Evolutionary conservation across 2,329 filamentous ascomycete species (phyloP).

Genomic region (Truncatella angustata): DNA sequence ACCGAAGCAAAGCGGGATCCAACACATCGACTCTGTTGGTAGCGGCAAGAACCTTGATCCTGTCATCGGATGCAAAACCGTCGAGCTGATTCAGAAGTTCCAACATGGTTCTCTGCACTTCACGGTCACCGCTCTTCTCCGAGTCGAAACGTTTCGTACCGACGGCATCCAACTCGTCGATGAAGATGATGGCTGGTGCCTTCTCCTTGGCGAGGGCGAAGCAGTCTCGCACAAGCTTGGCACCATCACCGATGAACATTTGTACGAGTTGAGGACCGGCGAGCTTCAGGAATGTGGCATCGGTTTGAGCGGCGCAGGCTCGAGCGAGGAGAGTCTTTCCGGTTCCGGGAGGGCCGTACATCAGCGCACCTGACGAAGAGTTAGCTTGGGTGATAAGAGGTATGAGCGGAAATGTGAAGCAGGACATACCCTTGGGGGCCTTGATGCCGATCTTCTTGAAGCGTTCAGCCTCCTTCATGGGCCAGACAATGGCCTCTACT

Average conservation of each 20-base stretch:
- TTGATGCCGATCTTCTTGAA: constrained; percentile 99
- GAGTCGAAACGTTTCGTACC: constrained; percentile 99
- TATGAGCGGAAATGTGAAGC: constrained; percentile 8
- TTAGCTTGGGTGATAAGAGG: constrained; percentile 13
- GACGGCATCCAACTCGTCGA: constrained; percentile 97
- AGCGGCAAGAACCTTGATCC: constrained; percentile 92
- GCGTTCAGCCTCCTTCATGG: constrained; percentile 98
- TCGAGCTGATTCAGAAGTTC: constrained; percentile 98
- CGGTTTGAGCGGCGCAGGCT: constrained; percentile 95
- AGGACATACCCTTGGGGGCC: constrained; percentile 82
- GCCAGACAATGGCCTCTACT: constrained; percentile 98
- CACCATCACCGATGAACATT: constrained; percentile 99
- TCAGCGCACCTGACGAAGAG: constrained; percentile 72
- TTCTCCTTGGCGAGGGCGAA: constrained; percentile 98
- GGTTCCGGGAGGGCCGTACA: constrained; percentile 93
- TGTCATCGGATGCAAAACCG: constrained; percentile 93
- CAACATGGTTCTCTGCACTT: constrained; percentile 98
- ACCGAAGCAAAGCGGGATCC: constrained; percentile 86
- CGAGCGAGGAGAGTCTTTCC: constrained; percentile 90
- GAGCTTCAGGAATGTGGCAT: constrained; percentile 97
- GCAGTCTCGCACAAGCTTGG: constrained; percentile 95
- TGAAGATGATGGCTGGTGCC: constrained; percentile 98
- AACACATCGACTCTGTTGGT: constrained; percentile 94
- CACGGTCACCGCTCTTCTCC: constrained; percentile 95
- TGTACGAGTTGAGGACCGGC: constrained; percentile 96